phyloP scores from a whole-genome alignment of 257 asterid genomes.

The Gentiana straminea region DNA sequence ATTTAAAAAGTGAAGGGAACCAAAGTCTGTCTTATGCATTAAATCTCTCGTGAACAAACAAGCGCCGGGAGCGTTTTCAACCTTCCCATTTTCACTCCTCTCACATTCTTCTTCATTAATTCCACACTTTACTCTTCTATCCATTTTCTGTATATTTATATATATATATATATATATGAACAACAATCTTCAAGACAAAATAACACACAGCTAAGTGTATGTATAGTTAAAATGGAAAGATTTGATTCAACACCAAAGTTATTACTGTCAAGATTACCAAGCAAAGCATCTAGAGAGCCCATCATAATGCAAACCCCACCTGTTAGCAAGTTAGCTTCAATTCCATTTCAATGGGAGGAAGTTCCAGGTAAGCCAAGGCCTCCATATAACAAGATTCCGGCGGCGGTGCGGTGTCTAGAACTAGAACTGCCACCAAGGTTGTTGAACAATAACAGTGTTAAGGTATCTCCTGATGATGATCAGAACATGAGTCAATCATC shows the following conservation, averaged over 20 bases:
- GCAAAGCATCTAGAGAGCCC: slow-evolving; percentile 25
- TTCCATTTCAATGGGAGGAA: slow-evolving; percentile 85
- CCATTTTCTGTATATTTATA: neutral
- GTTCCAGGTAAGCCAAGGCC: slow-evolving; percentile 69
- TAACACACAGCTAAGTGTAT: neutral
- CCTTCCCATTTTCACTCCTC: slow-evolving; percentile 2
- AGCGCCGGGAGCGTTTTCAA: slow-evolving; percentile 27
- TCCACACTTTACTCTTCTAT: neutral
- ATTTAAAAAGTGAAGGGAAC: too few species aligned
- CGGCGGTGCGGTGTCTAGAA: slow-evolving; percentile 35
- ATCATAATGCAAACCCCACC: slow-evolving; percentile 41
- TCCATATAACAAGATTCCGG: slow-evolving; percentile 13
- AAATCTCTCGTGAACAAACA: slow-evolving; percentile 19
- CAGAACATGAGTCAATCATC: slow-evolving; percentile 9
- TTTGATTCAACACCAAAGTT: slow-evolving; percentile 46
- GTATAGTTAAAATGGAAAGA: slow-evolving; percentile 2
- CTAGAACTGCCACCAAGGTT: slow-evolving; percentile 59
- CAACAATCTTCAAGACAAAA: neutral
- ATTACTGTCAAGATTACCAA: slow-evolving; percentile 41
- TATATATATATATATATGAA: neutral
- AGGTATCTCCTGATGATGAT: slow-evolving; percentile 35
- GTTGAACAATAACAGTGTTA: slow-evolving; percentile 32
- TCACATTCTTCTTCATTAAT: slow-evolving; percentile 7
- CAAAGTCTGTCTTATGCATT: slow-evolving; percentile 9
- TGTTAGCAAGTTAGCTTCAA: slow-evolving; percentile 31